Evolutionary conservation across 1,139 yeast genomes (phyloP).

Genomic region (Candida sanyaensis): DNA sequence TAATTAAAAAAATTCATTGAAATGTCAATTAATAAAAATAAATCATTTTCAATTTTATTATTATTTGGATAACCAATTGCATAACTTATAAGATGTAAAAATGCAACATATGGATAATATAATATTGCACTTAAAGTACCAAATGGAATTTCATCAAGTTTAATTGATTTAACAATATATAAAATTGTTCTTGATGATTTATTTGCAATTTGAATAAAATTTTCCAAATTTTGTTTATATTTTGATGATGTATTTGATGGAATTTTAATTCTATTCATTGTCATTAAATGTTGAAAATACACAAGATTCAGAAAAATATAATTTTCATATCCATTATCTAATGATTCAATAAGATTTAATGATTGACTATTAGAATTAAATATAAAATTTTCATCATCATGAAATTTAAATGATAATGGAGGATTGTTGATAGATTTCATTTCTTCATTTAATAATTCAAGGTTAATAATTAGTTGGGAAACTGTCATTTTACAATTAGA

Average conservation of each 20-base stretch:
- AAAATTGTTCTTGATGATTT: constrained; percentile 39
- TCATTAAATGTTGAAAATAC: constrained; percentile 35
- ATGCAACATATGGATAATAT: constrained; percentile 36
- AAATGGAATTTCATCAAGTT: constrained; percentile 19
- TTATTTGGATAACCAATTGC: constrained; percentile 30
- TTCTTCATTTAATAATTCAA: constrained; percentile 21
- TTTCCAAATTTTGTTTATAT: neutral
- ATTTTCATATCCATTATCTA: constrained; percentile 17
- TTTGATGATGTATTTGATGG: neutral
- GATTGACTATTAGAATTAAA: constrained; percentile 3
- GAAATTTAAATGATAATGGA: constrained; percentile 23
- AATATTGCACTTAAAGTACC: constrained; percentile 33
- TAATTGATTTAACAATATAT: constrained; percentile 21
- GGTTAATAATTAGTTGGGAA: constrained; percentile 14
- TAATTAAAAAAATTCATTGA: constrained; percentile 24
- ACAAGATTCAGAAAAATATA: constrained; percentile 26
- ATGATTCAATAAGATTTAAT: neutral
- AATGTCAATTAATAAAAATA: constrained; percentile 28
- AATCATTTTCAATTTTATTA: constrained; percentile 27
- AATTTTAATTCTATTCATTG: constrained; percentile 25
- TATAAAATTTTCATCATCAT: constrained; percentile 24
- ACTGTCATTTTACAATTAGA: constrained; percentile 17
- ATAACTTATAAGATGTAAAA: constrained; percentile 28
- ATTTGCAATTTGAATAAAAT: constrained; percentile 19
- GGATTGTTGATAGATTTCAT: constrained; percentile 16